A percentile compares a stretch with the other conserved stretches of the same genome.
These are phyloP conservation scores for Pugionium dolabratum DNA, from an alignment of 345 rosid genomes.

Conservation along the genomic window DNA sequence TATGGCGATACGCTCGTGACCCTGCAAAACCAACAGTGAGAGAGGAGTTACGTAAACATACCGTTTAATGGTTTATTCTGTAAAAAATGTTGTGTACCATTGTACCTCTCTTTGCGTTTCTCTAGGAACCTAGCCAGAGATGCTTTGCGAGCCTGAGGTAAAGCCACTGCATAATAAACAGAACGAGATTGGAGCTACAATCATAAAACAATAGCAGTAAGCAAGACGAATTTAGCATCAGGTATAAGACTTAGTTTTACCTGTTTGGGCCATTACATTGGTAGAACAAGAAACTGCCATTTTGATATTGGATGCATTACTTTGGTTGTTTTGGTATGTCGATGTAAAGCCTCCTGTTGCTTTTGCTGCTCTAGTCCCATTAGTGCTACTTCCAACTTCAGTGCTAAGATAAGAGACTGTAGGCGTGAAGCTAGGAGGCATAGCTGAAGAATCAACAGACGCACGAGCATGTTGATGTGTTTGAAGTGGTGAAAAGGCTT, in stretches of 20 bases:
- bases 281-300: constrained; percentile 26
- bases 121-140: constrained; percentile 78
- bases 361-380: constrained; percentile 38
- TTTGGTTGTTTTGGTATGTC: constrained; percentile 33
- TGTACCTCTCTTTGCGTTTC: constrained; percentile 83
- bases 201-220: background rate
- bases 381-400: constrained; percentile 49
- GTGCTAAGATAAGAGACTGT: constrained; percentile 44
- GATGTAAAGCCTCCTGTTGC: constrained; percentile 41
- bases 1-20: constrained; percentile 51
- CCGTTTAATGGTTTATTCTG: constrained; percentile 1
- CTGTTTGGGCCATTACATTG: constrained; percentile 49
- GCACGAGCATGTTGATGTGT: constrained; percentile 45
- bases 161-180: constrained; percentile 48
- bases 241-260: constrained; percentile 31
- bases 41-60: constrained; percentile 20
- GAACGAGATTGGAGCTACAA: constrained; percentile 3
- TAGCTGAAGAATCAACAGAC: constrained; percentile 41
- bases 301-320: constrained; percentile 44
- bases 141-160: constrained; percentile 84
- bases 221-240: background rate
- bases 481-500: constrained; percentile 39
- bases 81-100: background rate
- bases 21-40: constrained; percentile 39
- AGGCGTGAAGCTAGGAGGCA: constrained; percentile 50